A percentile compares a stretch with the other conserved stretches of the same genome.
phyloP scores from a whole-genome alignment of 2,329 filamentous ascomycete genomes.

The Nigrospora oryzae region DNA sequence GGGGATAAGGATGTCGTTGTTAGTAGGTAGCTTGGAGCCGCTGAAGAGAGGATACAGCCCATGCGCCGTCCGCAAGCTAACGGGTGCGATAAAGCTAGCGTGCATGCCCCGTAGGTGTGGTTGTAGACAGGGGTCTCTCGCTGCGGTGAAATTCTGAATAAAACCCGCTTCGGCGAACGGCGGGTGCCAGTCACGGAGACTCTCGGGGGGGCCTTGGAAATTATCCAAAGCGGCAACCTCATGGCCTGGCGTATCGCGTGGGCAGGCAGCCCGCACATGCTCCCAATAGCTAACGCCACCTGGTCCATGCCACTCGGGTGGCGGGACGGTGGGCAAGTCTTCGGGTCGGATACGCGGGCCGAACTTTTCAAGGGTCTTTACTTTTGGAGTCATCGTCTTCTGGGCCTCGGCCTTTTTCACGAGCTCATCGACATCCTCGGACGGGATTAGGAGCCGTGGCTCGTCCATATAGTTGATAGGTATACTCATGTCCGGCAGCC shows the following conservation, averaged over 20 bases:
- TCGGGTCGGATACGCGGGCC: background rate
- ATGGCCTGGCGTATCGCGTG: slow-evolving; percentile 41
- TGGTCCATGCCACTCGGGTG: too few relatives aligned
- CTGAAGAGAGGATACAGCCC: slow-evolving; percentile 53
- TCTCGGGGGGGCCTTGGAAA: slow-evolving; percentile 10
- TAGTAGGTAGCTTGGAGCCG: slow-evolving; percentile 53
- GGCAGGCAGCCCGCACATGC: slow-evolving; percentile 46
- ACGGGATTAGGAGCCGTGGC: slow-evolving; percentile 51
- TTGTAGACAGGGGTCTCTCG: slow-evolving; percentile 51
- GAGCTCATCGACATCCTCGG: slow-evolving; percentile 40
- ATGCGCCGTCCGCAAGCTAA: slow-evolving; percentile 40
- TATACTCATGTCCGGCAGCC: slow-evolving; percentile 58
- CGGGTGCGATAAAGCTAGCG: slow-evolving; percentile 47
- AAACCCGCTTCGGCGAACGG: slow-evolving; percentile 36
- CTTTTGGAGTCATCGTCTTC: background rate
- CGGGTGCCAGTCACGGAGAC: slow-evolving; percentile 13
- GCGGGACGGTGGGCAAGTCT: too few relatives aligned
- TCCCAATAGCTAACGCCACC: slow-evolving; percentile 41
- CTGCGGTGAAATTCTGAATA: slow-evolving; percentile 48
- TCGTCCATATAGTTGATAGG: slow-evolving; percentile 59
- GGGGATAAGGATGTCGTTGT: slow-evolving; percentile 57
- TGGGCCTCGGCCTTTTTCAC: background rate
- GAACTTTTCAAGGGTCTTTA: background rate
- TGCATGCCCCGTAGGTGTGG: slow-evolving; percentile 42
- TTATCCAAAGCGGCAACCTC: slow-evolving; percentile 16